phyloP scores from a whole-genome alignment of 2,329 filamentous ascomycete species.

The Emericellopsis cladophorae region DNA sequence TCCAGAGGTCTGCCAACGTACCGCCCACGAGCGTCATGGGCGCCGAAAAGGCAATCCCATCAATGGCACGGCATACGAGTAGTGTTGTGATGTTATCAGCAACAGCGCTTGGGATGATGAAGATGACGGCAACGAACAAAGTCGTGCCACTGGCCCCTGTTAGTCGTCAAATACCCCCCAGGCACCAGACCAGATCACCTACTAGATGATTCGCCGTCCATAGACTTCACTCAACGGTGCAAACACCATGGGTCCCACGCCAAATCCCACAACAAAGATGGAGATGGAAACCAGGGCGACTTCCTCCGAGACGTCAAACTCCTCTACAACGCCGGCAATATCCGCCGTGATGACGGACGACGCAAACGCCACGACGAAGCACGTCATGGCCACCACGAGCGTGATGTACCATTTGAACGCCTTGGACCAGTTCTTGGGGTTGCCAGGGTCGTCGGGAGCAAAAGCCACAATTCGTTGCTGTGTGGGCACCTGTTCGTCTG shows the following conservation, averaged over 20 bases:
- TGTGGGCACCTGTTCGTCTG: slow-evolving; percentile 1
- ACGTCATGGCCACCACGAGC: slow-evolving; percentile 68
- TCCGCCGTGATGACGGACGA: slow-evolving; percentile 72
- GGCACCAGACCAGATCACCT: slow-evolving; percentile 7
- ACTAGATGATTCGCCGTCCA: slow-evolving; percentile 61
- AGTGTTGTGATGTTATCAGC: slow-evolving; percentile 65
- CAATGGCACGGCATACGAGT: slow-evolving; percentile 63
- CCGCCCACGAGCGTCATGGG: slow-evolving; percentile 81
- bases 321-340: slow-evolving; percentile 46
- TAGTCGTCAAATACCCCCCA: slow-evolving; percentile 2
- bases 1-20: slow-evolving; percentile 75
- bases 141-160: slow-evolving; percentile 35
- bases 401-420: slow-evolving; percentile 72
- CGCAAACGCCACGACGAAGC: slow-evolving; percentile 60
- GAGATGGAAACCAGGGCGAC: slow-evolving; percentile 61
- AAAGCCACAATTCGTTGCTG: slow-evolving; percentile 48
- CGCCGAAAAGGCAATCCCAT: slow-evolving; percentile 73
- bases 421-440: slow-evolving; percentile 80
- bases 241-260: slow-evolving; percentile 68
- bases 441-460: slow-evolving; percentile 56
- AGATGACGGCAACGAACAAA: slow-evolving; percentile 58
- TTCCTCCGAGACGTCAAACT: slow-evolving; percentile 59
- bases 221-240: slow-evolving; percentile 67
- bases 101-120: slow-evolving; percentile 70
- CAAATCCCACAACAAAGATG: slow-evolving; percentile 72